Evolutionary conservation across 2,329 filamentous ascomycete genomes (phyloP).

Genomic region (Aaosphaeria pasadenensis): DNA sequence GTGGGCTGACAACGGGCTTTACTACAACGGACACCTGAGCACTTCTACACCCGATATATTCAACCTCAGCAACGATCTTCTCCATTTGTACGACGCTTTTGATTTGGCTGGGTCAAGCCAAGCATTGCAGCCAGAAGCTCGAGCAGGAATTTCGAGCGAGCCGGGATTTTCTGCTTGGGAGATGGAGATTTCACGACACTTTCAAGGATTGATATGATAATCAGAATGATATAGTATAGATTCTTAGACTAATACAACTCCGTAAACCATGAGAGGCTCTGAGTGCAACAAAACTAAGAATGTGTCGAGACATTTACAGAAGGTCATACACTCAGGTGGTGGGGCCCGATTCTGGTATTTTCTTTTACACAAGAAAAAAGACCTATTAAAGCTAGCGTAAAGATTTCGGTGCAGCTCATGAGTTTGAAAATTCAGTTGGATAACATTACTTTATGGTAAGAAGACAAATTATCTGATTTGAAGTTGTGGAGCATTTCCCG

Average conservation of each 20-base stretch:
- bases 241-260: no score
- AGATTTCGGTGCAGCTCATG: no score
- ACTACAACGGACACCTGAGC: slow-evolving; percentile 4
- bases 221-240: not conserved
- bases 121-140: not conserved
- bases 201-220: slow-evolving; percentile 7
- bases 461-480: no score
- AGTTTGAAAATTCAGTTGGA: no score
- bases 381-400: no score
- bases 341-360: no score
- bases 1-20: not conserved
- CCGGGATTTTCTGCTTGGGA: slow-evolving; percentile 2
- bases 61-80: slow-evolving; percentile 7
- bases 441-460: no score
- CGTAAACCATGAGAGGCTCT: no score
- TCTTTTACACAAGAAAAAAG: no score
- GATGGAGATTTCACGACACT: slow-evolving; percentile 7
- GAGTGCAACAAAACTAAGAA: no score
- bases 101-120: slow-evolving; percentile 1
- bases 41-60: slow-evolving; percentile 12
- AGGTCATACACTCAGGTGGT: no score
- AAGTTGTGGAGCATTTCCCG: not conserved
- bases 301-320: no score
- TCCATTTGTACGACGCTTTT: slow-evolving; percentile 8
- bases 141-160: not conserved